phyloP scores from a whole-genome alignment of 1,284 basidiomycete species.

The Limonomyces culmigenus region DNA sequence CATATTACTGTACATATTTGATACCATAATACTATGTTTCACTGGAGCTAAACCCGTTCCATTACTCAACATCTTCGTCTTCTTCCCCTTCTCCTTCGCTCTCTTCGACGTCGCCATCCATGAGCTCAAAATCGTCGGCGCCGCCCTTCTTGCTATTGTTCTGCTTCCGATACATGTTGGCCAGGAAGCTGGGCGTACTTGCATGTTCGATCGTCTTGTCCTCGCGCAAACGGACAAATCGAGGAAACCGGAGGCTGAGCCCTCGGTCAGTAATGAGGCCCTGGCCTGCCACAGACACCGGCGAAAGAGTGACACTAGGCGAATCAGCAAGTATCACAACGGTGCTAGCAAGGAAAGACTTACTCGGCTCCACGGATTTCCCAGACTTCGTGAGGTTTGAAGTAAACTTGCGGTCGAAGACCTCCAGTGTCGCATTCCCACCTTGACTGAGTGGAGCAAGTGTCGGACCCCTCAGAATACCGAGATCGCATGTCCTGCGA shows the following conservation, averaged over 20 bases:
- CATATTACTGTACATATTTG: no score
- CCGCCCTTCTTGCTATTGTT: slow-evolving; percentile 22
- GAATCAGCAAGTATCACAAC: not conserved
- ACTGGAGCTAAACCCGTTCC: slow-evolving; percentile 22
- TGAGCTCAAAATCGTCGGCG: slow-evolving; percentile 36
- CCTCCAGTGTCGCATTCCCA: slow-evolving; percentile 63
- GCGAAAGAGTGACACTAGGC: slow-evolving; percentile 69
- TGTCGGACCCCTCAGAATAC: slow-evolving; percentile 49
- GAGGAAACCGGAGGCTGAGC: slow-evolving; percentile 75
- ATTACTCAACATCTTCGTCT: slow-evolving; percentile 10
- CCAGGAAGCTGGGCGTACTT: slow-evolving; percentile 60
- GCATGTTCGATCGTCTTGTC: slow-evolving; percentile 73
- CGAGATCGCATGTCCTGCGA: slow-evolving; percentile 35
- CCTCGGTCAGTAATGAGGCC: slow-evolving; percentile 60
- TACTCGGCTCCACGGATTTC: slow-evolving; percentile 86
- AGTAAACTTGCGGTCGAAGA: slow-evolving; percentile 70
- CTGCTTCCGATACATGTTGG: slow-evolving; percentile 52
- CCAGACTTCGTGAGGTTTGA: slow-evolving; percentile 79
- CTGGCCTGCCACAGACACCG: slow-evolving; percentile 71
- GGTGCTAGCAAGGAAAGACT: slow-evolving; percentile 10
- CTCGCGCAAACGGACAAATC: slow-evolving; percentile 66
- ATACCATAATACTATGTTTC: slow-evolving; percentile 9
- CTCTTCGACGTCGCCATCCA: slow-evolving; percentile 28
- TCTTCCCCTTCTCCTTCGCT: slow-evolving; percentile 17
- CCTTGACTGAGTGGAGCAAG: slow-evolving; percentile 39